Base-by-base conservation (phyloP, 306 rosid genomes). In the Datisca glomerata region DNA sequence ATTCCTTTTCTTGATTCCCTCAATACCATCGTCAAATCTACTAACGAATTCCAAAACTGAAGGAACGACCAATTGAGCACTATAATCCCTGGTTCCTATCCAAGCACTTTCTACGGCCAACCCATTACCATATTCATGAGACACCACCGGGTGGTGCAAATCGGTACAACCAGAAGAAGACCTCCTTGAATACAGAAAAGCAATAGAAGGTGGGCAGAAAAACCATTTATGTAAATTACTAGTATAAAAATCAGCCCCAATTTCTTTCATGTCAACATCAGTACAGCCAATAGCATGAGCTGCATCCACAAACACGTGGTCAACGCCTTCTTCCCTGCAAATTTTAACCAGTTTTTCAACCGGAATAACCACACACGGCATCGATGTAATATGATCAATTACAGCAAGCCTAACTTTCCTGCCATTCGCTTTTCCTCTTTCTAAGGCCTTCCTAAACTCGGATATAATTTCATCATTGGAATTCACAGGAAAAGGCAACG, bases 51-150 rank as follows among this genome's bases (percentile, higher is more conserved):
- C 93, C 69, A 85, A 31, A 42, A 40, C 96, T 0, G 66, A 55
- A 1, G 94, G 92, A 17, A 91, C 92, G 24, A 91, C 96, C 66
- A 91, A 41, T 12, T 91, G 99, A 3, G 99, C 53, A 58, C 99
- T 91, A 22, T 91, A 91, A 47, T 91, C 99, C 64, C 99, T 70
- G 0, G 96, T 91, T 32, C 99, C 99, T 68, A 85, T 85, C 96
- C 96, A 91, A 52, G 96, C 78, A 65, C 99, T 91, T 61, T 91
- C 99, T 22, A 69, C 47, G 13, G 96, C 87, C 69, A 91, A 69
- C 1, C 99, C 99, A 43, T 78, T 85, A 7, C 99, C 99, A 56
- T 84, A 91, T 77, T 91, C 99, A 34, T 85, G 76, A 21, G 99
- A 85, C 25, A 91, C 99, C 16, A 91, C 99, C 4, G 94, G 96